Evolutionary conservation across 164 flowering plant species (phyloP).

Genomic region (Houttuynia cordata): DNA sequence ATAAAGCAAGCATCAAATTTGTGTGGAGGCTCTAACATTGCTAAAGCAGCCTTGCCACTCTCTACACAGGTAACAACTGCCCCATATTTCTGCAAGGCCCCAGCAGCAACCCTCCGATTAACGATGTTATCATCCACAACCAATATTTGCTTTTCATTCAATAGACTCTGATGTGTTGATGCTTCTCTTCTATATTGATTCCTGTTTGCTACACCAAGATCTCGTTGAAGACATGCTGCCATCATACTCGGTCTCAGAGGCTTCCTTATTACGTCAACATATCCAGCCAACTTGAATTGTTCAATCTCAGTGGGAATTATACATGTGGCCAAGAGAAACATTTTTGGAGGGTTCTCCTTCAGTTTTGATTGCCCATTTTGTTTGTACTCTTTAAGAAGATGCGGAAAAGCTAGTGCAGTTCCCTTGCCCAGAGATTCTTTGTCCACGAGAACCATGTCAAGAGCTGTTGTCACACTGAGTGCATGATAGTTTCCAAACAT

Average conservation of each 20-base stretch:
- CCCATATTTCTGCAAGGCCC: slow-evolving; percentile 70
- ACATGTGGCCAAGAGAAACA: slow-evolving; percentile 46
- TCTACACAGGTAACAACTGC: slow-evolving; percentile 71
- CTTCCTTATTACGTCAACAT: slow-evolving; percentile 50
- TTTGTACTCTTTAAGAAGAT: slow-evolving; percentile 17
- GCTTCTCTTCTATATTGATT: slow-evolving; percentile 24
- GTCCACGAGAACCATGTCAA: slow-evolving; percentile 60
- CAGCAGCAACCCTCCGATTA: slow-evolving; percentile 83
- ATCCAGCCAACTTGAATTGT: slow-evolving; percentile 38
- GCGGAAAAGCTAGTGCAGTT: slow-evolving; percentile 14
- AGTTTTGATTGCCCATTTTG: slow-evolving; percentile 12
- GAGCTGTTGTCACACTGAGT: slow-evolving; percentile 21
- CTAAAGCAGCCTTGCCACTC: slow-evolving; percentile 61
- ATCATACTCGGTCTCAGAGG: slow-evolving; percentile 64
- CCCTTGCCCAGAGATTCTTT: slow-evolving; percentile 49
- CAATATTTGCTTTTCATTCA: slow-evolving; percentile 52
- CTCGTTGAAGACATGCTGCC: slow-evolving; percentile 39
- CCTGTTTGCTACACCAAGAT: slow-evolving; percentile 35
- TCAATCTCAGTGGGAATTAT: slow-evolving; percentile 21
- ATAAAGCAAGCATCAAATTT: slow-evolving; percentile 83
- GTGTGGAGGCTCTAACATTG: slow-evolving; percentile 73
- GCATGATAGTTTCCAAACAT: slow-evolving; percentile 4
- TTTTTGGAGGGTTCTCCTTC: slow-evolving; percentile 24
- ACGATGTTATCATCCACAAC: slow-evolving; percentile 90
- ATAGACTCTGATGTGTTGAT: slow-evolving; percentile 34